Evolutionary conservation across 257 asterid genomes (phyloP).

Genomic region (Solanum okadae): DNA sequence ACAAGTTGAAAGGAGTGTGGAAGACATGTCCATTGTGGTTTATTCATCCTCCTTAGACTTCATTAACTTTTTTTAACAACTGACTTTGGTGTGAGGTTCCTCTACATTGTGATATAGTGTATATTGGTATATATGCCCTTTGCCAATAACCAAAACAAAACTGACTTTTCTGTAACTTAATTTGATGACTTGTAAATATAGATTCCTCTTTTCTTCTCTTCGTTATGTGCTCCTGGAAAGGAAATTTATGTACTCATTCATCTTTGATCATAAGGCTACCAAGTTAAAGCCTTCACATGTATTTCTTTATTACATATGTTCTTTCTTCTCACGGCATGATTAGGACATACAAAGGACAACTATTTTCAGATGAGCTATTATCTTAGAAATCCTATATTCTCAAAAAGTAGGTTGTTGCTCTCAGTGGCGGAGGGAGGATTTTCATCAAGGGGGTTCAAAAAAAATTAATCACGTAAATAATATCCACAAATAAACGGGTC

Average conservation of each 20-base stretch:
- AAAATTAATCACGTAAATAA: too few relatives aligned
- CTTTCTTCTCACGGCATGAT: background rate
- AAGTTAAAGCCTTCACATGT: background rate
- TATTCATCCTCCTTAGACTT: background rate
- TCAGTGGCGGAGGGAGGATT: too few relatives aligned
- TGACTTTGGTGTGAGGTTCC: background rate
- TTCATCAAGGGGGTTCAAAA: too few relatives aligned
- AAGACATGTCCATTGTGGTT: background rate
- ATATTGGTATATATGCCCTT: background rate
- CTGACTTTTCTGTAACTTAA: background rate
- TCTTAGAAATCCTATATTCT: background rate
- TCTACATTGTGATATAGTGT: background rate
- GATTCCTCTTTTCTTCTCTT: background rate
- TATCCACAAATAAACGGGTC: too few relatives aligned
- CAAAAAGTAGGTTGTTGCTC: background rate
- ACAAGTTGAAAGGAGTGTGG: background rate
- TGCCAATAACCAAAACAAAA: background rate
- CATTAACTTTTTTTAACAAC: background rate
- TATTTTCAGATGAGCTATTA: background rate
- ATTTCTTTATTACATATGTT: background rate
- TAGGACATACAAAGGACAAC: background rate
- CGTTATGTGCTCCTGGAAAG: background rate
- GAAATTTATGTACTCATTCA: background rate
- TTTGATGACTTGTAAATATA: background rate
- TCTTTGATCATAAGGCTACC: background rate